Evolutionary conservation across 2,329 filamentous ascomycete genomes (phyloP).

Genomic region (Ascochyta fabae): DNA sequence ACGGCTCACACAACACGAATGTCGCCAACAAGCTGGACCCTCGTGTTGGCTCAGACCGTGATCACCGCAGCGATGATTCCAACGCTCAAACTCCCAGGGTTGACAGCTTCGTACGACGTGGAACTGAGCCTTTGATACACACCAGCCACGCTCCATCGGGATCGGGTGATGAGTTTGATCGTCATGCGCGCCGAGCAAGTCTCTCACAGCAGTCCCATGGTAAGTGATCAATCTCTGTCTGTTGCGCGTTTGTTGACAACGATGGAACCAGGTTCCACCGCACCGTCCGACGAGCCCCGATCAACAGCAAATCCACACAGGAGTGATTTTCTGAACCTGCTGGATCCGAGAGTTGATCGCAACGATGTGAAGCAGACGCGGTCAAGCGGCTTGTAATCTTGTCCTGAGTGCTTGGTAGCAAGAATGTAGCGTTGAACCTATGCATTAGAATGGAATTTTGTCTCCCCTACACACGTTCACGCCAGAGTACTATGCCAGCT

Average conservation of each 20-base stretch:
- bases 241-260: no score
- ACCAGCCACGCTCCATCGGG: background rate
- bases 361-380: constrained; percentile 9
- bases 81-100: background rate
- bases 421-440: no score
- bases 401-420: no score
- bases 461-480: no score
- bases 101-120: background rate
- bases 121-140: constrained; percentile 9
- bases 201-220: background rate
- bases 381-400: background rate
- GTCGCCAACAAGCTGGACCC: constrained; percentile 22
- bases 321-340: constrained; percentile 20
- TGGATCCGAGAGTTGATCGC: constrained; percentile 27
- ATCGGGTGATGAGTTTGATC: constrained; percentile 6
- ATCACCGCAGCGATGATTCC: background rate
- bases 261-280: background rate
- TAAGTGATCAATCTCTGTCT: no score
- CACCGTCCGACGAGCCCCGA: constrained; percentile 2
- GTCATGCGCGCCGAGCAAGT: background rate
- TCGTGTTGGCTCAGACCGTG: background rate
- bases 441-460: no score
- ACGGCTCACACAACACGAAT: constrained; percentile 14
- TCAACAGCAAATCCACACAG: constrained; percentile 17
- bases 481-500: no score